Percentiles rank a stretch among this genome's conserved stretches.
These are phyloP conservation scores for Rhododendron mucronatum DNA, from an alignment of 148 eudicot genomes.

Conservation along the genomic window DNA sequence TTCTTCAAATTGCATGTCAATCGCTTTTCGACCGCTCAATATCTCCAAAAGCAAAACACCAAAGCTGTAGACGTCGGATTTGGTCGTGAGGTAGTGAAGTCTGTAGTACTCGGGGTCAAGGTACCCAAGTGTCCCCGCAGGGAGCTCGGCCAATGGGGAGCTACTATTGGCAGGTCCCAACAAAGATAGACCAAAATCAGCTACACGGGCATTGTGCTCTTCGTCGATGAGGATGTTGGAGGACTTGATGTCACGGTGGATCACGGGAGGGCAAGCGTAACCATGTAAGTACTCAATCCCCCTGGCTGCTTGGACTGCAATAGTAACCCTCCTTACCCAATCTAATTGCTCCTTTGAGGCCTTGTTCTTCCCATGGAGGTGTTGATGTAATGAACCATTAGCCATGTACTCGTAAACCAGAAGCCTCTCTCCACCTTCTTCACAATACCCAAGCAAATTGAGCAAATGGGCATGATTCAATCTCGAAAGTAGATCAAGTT, in stretches of 20 bases:
- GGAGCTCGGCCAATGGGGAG: slow-evolving; percentile 88
- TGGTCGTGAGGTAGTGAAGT: slow-evolving; percentile 89
- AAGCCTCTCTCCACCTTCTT: slow-evolving; percentile 85
- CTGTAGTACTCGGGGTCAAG: slow-evolving; percentile 96
- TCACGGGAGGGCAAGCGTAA: slow-evolving; percentile 96
- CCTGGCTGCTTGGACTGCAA: slow-evolving; percentile 92
- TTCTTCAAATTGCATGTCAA: slow-evolving; percentile 84
- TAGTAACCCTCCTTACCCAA: slow-evolving; percentile 89
- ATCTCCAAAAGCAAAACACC: slow-evolving; percentile 93
- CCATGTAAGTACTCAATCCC: slow-evolving; percentile 96
- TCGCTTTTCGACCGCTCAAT: slow-evolving; percentile 83
- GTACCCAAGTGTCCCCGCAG: slow-evolving; percentile 94
- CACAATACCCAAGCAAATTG: slow-evolving; percentile 86
- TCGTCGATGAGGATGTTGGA: slow-evolving; percentile 91
- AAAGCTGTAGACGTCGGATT: slow-evolving; percentile 92
- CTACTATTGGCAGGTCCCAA: slow-evolving; percentile 83
- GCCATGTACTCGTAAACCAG: slow-evolving; percentile 96
- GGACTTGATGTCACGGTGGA: slow-evolving; percentile 87
- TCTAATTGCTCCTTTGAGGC: slow-evolving; percentile 59
- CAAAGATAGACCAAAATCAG: slow-evolving; percentile 87
- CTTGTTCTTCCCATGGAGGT: slow-evolving; percentile 70
- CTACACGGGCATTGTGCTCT: slow-evolving; percentile 92
- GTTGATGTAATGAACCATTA: slow-evolving; percentile 82
- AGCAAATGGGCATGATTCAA: slow-evolving; percentile 88
- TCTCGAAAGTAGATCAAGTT: slow-evolving; percentile 76